A percentile compares a stretch with the other conserved stretches of the same genome.
phyloP scores from a whole-genome alignment of 495 filamentous ascomycete genomes.

The Tetracladium setigerum region DNA sequence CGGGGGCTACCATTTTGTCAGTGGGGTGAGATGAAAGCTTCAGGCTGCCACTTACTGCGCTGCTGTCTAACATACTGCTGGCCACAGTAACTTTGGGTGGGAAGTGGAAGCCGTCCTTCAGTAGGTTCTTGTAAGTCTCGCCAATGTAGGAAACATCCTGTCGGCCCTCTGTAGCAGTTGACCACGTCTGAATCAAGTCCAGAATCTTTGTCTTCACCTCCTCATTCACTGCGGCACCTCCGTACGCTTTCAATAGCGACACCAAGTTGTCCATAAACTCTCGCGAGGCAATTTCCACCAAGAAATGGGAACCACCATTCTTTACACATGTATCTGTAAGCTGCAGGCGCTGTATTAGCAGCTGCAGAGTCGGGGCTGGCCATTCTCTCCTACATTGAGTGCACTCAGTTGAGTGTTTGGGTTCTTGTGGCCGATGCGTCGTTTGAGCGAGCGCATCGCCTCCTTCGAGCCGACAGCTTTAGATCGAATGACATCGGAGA shows the following conservation, averaged over 20 bases:
- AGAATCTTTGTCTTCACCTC: slow-evolving; percentile 86
- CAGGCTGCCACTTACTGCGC: slow-evolving; percentile 62
- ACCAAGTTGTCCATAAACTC: slow-evolving; percentile 98
- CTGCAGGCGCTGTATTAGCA: neutral
- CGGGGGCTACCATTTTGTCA: slow-evolving; percentile 60
- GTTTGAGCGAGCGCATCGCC: slow-evolving; percentile 92
- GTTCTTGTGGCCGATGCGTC: slow-evolving; percentile 90
- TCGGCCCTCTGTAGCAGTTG: slow-evolving; percentile 79
- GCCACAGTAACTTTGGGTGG: slow-evolving; percentile 82
- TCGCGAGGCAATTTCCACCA: slow-evolving; percentile 86
- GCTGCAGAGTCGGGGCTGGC: slow-evolving; percentile 12
- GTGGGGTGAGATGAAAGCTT: neutral
- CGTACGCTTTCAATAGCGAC: slow-evolving; percentile 75
- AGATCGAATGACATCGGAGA: slow-evolving; percentile 91
- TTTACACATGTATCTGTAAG: slow-evolving; percentile 98
- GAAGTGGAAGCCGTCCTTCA: slow-evolving; percentile 80
- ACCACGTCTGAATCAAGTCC: slow-evolving; percentile 91
- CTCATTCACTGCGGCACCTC: slow-evolving; percentile 66
- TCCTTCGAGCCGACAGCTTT: slow-evolving; percentile 96
- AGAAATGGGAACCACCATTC: slow-evolving; percentile 95
- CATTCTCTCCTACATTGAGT: slow-evolving; percentile 79
- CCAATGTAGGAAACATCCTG: slow-evolving; percentile 77
- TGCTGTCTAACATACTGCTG: slow-evolving; percentile 94
- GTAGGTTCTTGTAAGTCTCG: slow-evolving; percentile 75
- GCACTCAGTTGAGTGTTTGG: slow-evolving; percentile 93